Base-by-base conservation (phyloP, 371 early-diverging fungal genomes). In the Apophysomyces variabilis region DNA sequence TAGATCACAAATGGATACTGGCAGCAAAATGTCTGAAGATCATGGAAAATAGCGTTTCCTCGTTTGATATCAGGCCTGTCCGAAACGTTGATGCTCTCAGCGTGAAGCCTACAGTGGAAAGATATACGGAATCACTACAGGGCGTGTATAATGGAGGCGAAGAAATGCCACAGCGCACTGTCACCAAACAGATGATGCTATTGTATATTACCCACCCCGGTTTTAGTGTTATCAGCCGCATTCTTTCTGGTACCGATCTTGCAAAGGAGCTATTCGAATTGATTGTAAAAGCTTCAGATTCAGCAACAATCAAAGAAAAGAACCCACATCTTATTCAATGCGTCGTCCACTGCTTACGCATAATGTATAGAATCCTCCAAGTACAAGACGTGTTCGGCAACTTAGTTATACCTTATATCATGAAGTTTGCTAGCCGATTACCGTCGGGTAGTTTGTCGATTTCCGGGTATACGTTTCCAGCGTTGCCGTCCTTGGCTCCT, bases 1-100 rank as follows among this genome's bases (percentile, higher is more conserved):
- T 86, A 5, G 84, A 80, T 14, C 93, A 93, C 66, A 82, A 87
- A 67, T 94, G 94, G 94, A 80, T 78, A 26, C 83, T 96, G 21
- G 75, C 86, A 41, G 89, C 87, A 26, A 76, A 78, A 1, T 92
- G 91, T 59, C 79, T 96, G 8, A 72, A 73, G 3, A 71, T 93
- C 14, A 72, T 95, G 36, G 94, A 94, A 70, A 84, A 86, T 61
- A 89, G 91, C 65, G 75, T 96, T 41, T 71, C 79, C 18, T 85
- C 91, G 0, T 89, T 95, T 67, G 89, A 94, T 57, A 76, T 90
- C 41, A 67, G 75, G 18, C 71, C 75, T 38, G 74, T 85, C 3
- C 68, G 13, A 45, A 63, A 9, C 38, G 18, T 36, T 12, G 9
- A 11, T 36, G 11, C 4, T 5, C 50, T 50, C 21, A 21, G 54